Percentiles rank a stretch among this genome's conserved stretches.
Evolutionary conservation across 2,329 filamentous ascomycete genomes (phyloP).

Genomic region (Diaporthe vaccinii): DNA sequence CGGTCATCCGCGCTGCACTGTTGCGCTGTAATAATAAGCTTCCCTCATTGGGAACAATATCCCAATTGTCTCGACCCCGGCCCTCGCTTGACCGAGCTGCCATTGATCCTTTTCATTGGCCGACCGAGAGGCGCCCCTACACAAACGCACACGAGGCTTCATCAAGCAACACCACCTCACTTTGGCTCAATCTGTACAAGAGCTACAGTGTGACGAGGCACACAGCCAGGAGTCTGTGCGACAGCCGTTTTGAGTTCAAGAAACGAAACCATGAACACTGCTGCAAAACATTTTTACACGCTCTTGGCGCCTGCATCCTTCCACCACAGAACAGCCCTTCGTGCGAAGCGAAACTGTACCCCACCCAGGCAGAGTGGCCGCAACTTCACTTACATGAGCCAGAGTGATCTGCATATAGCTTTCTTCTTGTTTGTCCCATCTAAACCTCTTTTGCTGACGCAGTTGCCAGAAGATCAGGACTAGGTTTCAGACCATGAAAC

Average conservation of each 20-base stretch:
- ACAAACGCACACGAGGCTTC: background rate
- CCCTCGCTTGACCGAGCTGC: background rate
- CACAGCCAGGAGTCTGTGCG: background rate
- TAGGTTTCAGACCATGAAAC: conserved; percentile 8
- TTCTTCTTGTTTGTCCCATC: background rate
- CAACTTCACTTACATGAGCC: background rate
- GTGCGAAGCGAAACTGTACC: no score
- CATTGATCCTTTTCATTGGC: background rate
- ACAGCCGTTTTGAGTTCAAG: background rate
- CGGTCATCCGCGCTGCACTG: background rate
- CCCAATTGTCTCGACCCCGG: background rate
- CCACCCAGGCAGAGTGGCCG: no score
- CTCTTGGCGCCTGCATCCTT: background rate
- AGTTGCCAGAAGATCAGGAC: background rate
- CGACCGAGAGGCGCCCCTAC: background rate
- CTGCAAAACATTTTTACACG: background rate
- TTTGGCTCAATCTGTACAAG: background rate
- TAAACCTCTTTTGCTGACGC: background rate
- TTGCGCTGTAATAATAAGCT: background rate
- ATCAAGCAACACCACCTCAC: background rate
- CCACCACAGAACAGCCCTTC: background rate
- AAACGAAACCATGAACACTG: background rate
- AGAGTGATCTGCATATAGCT: background rate
- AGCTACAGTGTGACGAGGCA: background rate
- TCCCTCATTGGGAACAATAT: background rate